Conservation (phyloP, 192 early-diverging fungal species). For the Martensiomyces pterosporus region DNA sequence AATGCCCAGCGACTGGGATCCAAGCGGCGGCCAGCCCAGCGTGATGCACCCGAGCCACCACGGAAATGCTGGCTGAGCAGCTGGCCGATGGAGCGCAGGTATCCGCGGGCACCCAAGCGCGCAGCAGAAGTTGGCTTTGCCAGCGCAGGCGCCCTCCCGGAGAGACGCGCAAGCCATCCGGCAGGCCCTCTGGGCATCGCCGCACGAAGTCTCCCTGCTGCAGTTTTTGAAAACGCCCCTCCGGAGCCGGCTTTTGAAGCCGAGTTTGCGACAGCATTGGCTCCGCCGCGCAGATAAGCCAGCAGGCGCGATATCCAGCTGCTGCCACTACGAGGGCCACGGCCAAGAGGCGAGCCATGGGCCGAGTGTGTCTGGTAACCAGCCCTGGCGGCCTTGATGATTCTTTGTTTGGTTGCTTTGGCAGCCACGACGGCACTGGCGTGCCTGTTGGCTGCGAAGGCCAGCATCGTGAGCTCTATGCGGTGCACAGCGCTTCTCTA, state of each 20-base stretch:
- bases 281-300: constrained; percentile 21
- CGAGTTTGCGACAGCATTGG: background rate
- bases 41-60: constrained; percentile 1
- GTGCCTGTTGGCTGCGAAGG: constrained; percentile 14
- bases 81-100: constrained; percentile 9
- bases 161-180: constrained; percentile 14
- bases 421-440: constrained; percentile 7
- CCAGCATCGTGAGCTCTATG: constrained; percentile 14
- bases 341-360: constrained; percentile 7
- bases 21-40: constrained; percentile 5
- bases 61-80: constrained; percentile 5
- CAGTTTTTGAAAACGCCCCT: constrained; percentile 7
- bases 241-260: background rate
- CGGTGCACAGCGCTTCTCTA: background rate
- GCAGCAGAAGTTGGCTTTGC: constrained; percentile 2
- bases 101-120: constrained; percentile 2
- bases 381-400: constrained; percentile 12
- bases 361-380: constrained; percentile 24
- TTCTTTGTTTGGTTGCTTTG: constrained; percentile 1
- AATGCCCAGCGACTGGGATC: constrained; percentile 20
- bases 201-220: constrained; percentile 23
- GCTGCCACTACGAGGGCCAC: constrained; percentile 5
- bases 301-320: constrained; percentile 28
- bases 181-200: constrained; percentile 17
- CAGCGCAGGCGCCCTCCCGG: background rate